These are phyloP conservation scores for Allium cepa DNA, from an alignment of 106 monocot genomes.

Conservation along the genomic window DNA sequence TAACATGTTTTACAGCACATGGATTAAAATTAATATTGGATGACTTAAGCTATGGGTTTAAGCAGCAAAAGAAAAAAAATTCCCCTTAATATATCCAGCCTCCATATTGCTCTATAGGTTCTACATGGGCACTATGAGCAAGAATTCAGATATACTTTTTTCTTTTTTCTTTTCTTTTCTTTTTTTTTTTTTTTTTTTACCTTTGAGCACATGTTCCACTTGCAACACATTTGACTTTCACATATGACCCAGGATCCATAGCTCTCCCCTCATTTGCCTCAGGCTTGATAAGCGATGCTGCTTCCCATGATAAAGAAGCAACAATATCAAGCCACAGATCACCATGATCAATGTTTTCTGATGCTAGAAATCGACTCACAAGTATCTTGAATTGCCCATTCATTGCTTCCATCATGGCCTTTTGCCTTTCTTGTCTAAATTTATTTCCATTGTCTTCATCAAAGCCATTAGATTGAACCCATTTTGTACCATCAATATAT, in stretches of 20 bases:
- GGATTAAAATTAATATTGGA: too few relatives aligned
- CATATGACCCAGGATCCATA: slow-evolving; percentile 91
- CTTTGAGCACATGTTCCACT: slow-evolving; percentile 62
- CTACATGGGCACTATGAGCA: too few relatives aligned
- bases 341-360: slow-evolving; percentile 53
- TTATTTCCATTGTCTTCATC: slow-evolving; percentile 29
- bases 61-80: too few relatives aligned
- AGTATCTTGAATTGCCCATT: slow-evolving; percentile 85
- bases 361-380: slow-evolving; percentile 66
- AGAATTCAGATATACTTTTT: background rate
- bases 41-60: too few relatives aligned
- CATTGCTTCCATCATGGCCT: slow-evolving; percentile 84
- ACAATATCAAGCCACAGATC: slow-evolving; percentile 78
- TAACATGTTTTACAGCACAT: too few relatives aligned
- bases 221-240: slow-evolving; percentile 91
- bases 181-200: too few relatives aligned
- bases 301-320: slow-evolving; percentile 81
- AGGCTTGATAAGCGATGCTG: slow-evolving; percentile 76
- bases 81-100: too few relatives aligned
- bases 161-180: slow-evolving; percentile 1
- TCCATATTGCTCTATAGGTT: too few relatives aligned
- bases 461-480: slow-evolving; percentile 51
- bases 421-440: slow-evolving; percentile 55
- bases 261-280: slow-evolving; percentile 76
- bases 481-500: slow-evolving; percentile 53